Base-by-base conservation (phyloP, 2,329 filamentous ascomycete genomes). In the Aspergillus japonicus region DNA sequence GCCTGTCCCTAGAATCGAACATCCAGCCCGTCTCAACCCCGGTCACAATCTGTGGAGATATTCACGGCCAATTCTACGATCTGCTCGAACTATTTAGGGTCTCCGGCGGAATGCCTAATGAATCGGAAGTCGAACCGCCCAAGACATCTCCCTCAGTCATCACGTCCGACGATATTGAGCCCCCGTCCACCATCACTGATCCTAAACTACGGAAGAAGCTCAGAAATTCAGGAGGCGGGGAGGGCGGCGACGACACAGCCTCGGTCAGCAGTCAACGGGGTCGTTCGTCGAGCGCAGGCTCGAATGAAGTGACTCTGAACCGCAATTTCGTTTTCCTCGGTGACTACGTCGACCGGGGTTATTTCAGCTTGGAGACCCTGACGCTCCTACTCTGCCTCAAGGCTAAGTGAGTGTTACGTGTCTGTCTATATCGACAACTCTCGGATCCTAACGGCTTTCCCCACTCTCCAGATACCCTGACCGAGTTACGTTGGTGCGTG, bases 21-120 rank as follows among this genome's bases (percentile, higher is more conserved):
- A 98, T 99, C 61, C 95, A 98, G 76, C 95, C 95, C n/a, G 94
- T 99, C 21, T 87, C 90, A 56, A 96, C 95, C 0, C 95, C 95
- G 6, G 95, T 99, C 64, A 99, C 95, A 5, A 90, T 99, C 64
- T 98, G 95, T 73, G 95, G 95, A 73, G 95, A 99, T 75, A 98
- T 99, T 64, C 95, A 99, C 78, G 95, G 95, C 69, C 95, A 99
- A 79, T 98, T 98, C 77, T 98, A 99, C 79, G 95, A 99, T 76
- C 83, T 99, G 10, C 87, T 98, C 62, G 95, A 99, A 81, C 87
- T 99, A 53, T 99, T 99, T 79, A 89, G 93, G 56, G 94, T 99
- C 47, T 92, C 94, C 50, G 95, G 95, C 62, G 95, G 95, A 66
- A 97, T 98, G 91, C 95, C 95, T 11, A 92, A 92, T 69, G 90